phyloP scores from a whole-genome alignment of 805 yeast species.

The Diddensiella santjacobensis region DNA sequence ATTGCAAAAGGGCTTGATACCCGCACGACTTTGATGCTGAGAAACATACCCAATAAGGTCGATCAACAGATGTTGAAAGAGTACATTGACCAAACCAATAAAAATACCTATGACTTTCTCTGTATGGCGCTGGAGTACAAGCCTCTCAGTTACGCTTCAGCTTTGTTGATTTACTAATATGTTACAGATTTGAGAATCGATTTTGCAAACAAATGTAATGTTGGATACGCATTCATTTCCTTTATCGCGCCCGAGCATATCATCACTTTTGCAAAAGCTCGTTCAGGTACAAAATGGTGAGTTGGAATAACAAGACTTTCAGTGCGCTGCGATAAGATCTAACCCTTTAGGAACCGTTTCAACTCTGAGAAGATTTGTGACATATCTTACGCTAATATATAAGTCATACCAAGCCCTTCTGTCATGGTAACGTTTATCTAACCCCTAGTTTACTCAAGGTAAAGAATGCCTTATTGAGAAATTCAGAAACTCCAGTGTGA shows the following conservation, averaged over 20 bases:
- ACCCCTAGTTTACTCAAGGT: conserved; percentile 38
- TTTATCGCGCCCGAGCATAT: conserved; percentile 44
- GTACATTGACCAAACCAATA: conserved; percentile 44
- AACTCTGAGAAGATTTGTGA: conserved; percentile 51
- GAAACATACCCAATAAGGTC: conserved; percentile 53
- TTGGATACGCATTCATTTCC: conserved; percentile 53
- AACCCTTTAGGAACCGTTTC: conserved; percentile 34
- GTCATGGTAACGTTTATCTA: neutral
- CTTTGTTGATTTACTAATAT: too few species aligned
- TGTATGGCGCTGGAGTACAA: conserved; percentile 30
- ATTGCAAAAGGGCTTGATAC: conserved; percentile 42
- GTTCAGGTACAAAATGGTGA: conserved; percentile 47
- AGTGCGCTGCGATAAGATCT: neutral
- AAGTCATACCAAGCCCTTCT: too few species aligned
- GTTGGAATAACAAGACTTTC: neutral
- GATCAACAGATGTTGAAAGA: conserved; percentile 44
- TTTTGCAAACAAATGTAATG: conserved; percentile 50
- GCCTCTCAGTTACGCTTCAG: neutral
- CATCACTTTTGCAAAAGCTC: conserved; percentile 41
- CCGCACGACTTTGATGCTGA: conserved; percentile 49
- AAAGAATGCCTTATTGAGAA: conserved; percentile 42
- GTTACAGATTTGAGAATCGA: conserved; percentile 45
- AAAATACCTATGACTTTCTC: conserved; percentile 37
- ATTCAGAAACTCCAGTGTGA: conserved; percentile 48
- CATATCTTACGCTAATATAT: conserved; percentile 47